phyloP scores from a whole-genome alignment of 2,329 filamentous ascomycete genomes.

The Ceratocystis variospora region DNA sequence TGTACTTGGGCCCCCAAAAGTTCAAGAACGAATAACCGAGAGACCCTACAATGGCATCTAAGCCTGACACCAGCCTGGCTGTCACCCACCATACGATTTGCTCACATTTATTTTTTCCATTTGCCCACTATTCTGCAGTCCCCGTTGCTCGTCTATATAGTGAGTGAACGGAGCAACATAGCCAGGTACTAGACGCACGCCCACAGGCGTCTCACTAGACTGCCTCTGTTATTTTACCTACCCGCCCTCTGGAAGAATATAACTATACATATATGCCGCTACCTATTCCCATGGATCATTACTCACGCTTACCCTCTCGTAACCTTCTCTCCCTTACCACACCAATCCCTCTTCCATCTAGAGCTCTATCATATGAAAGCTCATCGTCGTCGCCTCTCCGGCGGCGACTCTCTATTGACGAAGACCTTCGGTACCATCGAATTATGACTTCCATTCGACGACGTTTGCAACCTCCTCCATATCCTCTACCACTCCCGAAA shows the following conservation, averaged over 20 bases:
- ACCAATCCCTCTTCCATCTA: not conserved
- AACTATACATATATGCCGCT: conserved; percentile 12
- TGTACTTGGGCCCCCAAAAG: not conserved
- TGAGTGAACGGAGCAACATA: not conserved
- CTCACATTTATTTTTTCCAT: not conserved
- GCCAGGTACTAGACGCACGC: conserved; percentile 9
- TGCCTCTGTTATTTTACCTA: not conserved
- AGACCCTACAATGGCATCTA: conserved; percentile 1
- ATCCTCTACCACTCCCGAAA: conserved; percentile 21
- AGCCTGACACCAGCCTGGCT: conserved; percentile 6
- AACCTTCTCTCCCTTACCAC: not conserved
- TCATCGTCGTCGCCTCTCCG: conserved; percentile 26
- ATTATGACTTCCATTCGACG: conserved; percentile 35
- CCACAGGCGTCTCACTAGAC: not conserved
- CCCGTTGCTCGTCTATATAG: not conserved
- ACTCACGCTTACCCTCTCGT: not conserved
- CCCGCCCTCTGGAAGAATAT: not conserved
- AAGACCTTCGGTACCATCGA: conserved; percentile 40
- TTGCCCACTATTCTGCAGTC: not conserved
- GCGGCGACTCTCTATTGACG: conserved; percentile 40
- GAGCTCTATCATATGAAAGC: conserved; percentile 5
- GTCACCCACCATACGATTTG: not conserved
- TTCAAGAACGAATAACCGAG: not conserved
- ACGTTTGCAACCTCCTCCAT: conserved; percentile 36
- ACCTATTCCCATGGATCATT: conserved; percentile 13